Evolutionary conservation across 2,329 filamentous ascomycete genomes (phyloP).

Genomic region (Calcarisporium arbuscula): DNA sequence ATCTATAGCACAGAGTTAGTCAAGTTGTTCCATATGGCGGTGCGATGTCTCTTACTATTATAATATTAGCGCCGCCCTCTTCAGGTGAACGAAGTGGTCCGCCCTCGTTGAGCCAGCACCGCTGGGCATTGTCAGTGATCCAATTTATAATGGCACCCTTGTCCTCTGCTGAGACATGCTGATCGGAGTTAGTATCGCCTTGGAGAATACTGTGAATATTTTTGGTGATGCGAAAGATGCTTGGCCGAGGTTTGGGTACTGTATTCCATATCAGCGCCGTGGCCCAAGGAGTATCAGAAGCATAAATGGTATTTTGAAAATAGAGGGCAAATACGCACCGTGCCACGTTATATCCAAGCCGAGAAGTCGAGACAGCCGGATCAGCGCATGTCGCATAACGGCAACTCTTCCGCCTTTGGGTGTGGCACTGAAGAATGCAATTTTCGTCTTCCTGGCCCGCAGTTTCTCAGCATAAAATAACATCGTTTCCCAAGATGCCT

Average conservation of each 20-base stretch:
- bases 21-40: background rate
- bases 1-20: constrained; percentile 36
- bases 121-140: constrained; percentile 65
- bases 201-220: constrained; percentile 86
- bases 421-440: constrained; percentile 75
- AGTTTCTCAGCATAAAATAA: constrained; percentile 57
- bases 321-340: no score
- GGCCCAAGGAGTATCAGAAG: no score
- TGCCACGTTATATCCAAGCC: constrained; percentile 70
- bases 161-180: constrained; percentile 58
- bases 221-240: constrained; percentile 78
- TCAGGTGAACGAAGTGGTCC: constrained; percentile 60
- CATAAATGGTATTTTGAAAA: no score
- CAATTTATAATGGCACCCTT: constrained; percentile 60
- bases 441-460: constrained; percentile 56
- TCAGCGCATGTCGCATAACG: constrained; percentile 72
- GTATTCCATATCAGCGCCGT: no score
- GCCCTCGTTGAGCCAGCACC: constrained; percentile 65
- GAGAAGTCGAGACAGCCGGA: constrained; percentile 61
- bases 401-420: constrained; percentile 80
- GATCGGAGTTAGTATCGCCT: constrained; percentile 60
- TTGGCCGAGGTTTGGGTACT: constrained; percentile 73
- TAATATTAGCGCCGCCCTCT: constrained; percentile 68
- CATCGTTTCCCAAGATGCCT: constrained; percentile 59
- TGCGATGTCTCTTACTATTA: constrained; percentile 52